Evolutionary conservation across 2,329 filamentous ascomycete species (phyloP), one percentile per base, ranked within the genome.

Genomic region (Ramichloridium luteum): DNA sequence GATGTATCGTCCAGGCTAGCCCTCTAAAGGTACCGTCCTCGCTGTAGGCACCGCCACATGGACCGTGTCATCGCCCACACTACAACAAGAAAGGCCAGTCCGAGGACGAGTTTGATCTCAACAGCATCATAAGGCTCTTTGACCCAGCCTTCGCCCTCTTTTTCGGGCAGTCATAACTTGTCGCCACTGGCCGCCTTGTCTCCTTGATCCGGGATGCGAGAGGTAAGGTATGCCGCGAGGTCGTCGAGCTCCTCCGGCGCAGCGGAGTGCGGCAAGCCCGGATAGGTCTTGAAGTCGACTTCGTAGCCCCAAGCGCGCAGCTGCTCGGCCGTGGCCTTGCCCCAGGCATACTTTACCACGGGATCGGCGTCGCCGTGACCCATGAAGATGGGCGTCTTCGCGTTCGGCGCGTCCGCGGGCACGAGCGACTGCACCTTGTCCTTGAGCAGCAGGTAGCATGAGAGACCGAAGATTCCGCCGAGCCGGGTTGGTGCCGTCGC

Each of bases 381-480:
- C 76, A 94, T 80, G 58, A 90, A 82, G 40, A 96, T 75, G 1
- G 81, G 80, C 2, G 84, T 93, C 25, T 79, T 65, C 56, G 53
- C 47, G 34, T 58, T 58, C 5, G 59, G 54, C 4, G 46, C 55
- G 25, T 68, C 63, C 44, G 64, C 61, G 2, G 69, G 64, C 11
- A 72, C 55, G 41, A 72, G 62, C 6, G 67, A 66, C 50, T 69
- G 65, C 43, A 83, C 56, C 51, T 77, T 79, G 40, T 70, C 62
- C 41, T 72, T 67, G 28, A 94, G 64, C 13, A 84, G 67, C 45
- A 94, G 60, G 58, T 92, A 96, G 47, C 74, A 79, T 9, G 81
- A 90, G 39, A 96, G 60, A 5, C 78, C 84, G 40, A 94, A 77
- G 41, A 96, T 80, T 40, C 86, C 88, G n/a, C 75, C 88, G 11